phyloP scores from a whole-genome alignment of 805 yeast genomes.

The Blastobotrys chiropterorum region DNA sequence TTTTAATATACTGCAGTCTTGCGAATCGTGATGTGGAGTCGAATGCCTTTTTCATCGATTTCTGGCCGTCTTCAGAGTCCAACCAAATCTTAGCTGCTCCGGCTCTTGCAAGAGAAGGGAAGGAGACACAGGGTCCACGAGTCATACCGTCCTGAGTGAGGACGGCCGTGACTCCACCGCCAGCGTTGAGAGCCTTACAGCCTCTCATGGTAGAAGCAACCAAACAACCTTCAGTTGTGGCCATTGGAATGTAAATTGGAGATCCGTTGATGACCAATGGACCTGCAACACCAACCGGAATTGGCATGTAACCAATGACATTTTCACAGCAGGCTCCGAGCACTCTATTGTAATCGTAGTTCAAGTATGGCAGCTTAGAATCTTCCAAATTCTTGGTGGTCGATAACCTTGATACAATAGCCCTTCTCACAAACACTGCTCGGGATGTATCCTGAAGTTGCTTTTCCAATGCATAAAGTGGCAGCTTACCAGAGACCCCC shows the following conservation, averaged over 20 bases:
- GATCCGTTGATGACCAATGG: conserved; percentile 88
- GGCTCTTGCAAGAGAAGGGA: conserved; percentile 75
- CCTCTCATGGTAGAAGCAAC: conserved; percentile 99
- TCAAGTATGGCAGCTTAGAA: conserved; percentile 65
- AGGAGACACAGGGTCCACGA: conserved; percentile 95
- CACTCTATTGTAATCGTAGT: conserved; percentile 91
- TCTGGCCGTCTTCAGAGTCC: conserved; percentile 92
- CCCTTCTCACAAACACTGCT: conserved; percentile 91
- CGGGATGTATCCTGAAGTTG: conserved; percentile 82
- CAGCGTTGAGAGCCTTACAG: conserved; percentile 94
- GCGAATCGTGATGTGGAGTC: conserved; percentile 98
- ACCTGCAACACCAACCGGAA: conserved; percentile 98
- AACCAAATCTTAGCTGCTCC: conserved; percentile 95
- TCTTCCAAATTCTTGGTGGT: conserved; percentile 73
- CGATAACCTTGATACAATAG: conserved; percentile 79
- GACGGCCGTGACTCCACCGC: conserved; percentile 93
- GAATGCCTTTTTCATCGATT: conserved; percentile 75
- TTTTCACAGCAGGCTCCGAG: conserved; percentile 99
- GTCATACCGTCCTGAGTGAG: conserved; percentile 97
- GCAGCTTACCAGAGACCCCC: conserved; percentile 70
- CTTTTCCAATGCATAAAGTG: conserved; percentile 90
- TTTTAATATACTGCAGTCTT: conserved; percentile 79
- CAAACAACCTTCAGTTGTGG: conserved; percentile 97
- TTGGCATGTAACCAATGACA: conserved; percentile 92
- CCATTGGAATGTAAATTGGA: conserved; percentile 93